Conservation (phyloP, 495 filamentous ascomycete species). For the Penicillium atrosanguineum region DNA sequence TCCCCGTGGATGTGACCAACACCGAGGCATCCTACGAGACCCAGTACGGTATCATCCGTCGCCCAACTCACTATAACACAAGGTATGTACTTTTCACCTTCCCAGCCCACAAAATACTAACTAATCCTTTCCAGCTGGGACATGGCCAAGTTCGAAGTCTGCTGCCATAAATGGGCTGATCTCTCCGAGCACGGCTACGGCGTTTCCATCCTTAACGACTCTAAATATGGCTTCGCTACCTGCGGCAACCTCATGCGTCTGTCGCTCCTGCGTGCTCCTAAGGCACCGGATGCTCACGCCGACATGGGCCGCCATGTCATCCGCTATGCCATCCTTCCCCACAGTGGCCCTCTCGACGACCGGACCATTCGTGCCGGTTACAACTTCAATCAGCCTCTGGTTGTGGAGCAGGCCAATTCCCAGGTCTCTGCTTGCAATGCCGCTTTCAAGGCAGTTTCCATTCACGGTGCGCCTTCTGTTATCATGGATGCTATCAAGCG, state of each 20-base stretch:
- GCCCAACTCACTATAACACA: constrained; percentile 95
- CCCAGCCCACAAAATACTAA: constrained; percentile 13
- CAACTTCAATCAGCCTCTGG: constrained; percentile 85
- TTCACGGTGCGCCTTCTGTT: constrained; percentile 58
- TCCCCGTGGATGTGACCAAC: constrained; percentile 88
- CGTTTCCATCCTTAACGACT: constrained; percentile 91
- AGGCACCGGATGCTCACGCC: constrained; percentile 91
- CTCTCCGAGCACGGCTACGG: constrained; percentile 89
- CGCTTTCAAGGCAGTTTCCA: constrained; percentile 49
- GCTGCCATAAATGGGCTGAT: constrained; percentile 97
- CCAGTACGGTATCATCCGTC: constrained; percentile 81
- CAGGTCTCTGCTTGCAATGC: constrained; percentile 16
- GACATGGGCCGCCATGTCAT: constrained; percentile 93
- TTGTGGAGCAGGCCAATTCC: constrained; percentile 35
- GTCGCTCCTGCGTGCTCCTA: constrained; percentile 85
- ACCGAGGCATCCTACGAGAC: constrained; percentile 96
- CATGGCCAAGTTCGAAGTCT: constrained; percentile 99
- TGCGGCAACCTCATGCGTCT: constrained; percentile 89
- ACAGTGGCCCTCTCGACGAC: constrained; percentile 65
- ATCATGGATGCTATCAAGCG: constrained; percentile 85
- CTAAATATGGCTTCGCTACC: constrained; percentile 95
- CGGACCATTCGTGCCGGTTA: constrained; percentile 78
- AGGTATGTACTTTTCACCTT: constrained; percentile 37
- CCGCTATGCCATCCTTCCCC: constrained; percentile 89
- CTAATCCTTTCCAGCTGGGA: constrained; percentile 65